Evolutionary conservation across 768 basidiomycete species (phyloP), one percentile per base, ranked within the genome.

Genomic region (Gyrodon lividus): DNA sequence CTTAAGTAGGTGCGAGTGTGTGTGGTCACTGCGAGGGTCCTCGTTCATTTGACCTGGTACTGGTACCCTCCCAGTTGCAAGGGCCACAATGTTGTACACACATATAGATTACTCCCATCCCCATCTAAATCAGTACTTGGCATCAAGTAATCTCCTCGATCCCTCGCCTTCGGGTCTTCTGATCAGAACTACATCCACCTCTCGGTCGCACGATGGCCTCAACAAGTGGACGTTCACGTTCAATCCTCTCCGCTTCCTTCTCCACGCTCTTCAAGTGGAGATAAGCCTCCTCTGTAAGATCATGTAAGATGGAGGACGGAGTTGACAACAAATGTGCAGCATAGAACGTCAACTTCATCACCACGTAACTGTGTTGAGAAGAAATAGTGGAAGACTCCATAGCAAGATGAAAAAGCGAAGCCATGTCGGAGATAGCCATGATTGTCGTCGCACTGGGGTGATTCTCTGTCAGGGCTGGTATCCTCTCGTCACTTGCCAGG

Each of bases 341-440:
- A 56, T 91, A 92, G 68, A 86, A 92, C 13, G 74, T 65, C 22
- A 90, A 57, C 69, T 89, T 92, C 57, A 81, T 81, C 8, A 73
- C 64, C 43, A 80, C 66, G 58, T 78, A 79, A 45, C 56, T 40
- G 62, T 20, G 43, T 44, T 41, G 55, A 30, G 31, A 17, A 24
- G 50, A n/a, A 9, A 17, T 45, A 41, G 16, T 19, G 17, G 43
- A 30, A 46, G 55, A 39, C 24, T 50, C 46, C 30, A 22, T 17
- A 20, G 2, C 12, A 26, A 22, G 12, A 30, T 48, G 24, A 40
- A 68, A 71, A 17, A 70, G 57, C 28, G 45, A 28, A n/a, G 44
- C 46, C 2, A 60, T 26, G 46, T 71, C 67, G 4, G 69, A 65
- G 19, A 69, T 50, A 40, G 20, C 69, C 55, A 61, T 57, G n/a